phyloP scores from a whole-genome alignment of 1,284 basidiomycete genomes.

The Hypsizygus ulmarius region DNA sequence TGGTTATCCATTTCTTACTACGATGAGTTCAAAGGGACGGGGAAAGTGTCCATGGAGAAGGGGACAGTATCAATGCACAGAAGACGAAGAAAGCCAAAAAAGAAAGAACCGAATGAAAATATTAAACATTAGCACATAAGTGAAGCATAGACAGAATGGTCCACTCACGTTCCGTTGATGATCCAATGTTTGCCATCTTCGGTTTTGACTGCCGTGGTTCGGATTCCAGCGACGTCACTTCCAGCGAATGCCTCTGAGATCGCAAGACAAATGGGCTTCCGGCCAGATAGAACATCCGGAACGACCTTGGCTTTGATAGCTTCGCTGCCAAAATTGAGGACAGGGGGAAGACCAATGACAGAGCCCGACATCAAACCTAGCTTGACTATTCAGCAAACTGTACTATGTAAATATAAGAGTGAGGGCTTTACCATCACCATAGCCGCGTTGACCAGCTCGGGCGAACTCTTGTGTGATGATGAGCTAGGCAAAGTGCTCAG shows the following conservation, averaged over 20 bases:
- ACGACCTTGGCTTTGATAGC: conserved; percentile 80
- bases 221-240: conserved; percentile 84
- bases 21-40: conserved; percentile 37
- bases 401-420: background rate
- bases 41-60: conserved; percentile 2
- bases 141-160: background rate
- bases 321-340: conserved; percentile 82
- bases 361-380: conserved; percentile 64
- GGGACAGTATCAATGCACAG: background rate
- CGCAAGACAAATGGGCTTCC: conserved; percentile 81
- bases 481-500: conserved; percentile 39
- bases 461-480: conserved; percentile 84
- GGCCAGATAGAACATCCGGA: conserved; percentile 82
- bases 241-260: conserved; percentile 91
- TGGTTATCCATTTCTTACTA: conserved; percentile 41
- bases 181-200: conserved; percentile 87
- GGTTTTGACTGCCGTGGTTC: conserved; percentile 82
- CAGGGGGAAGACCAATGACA: conserved; percentile 81
- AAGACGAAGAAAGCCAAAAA: conserved; percentile 1
- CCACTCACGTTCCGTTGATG: conserved; percentile 69
- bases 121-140: background rate
- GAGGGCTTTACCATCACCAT: conserved; percentile 46
- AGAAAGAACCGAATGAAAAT: conserved; percentile 2
- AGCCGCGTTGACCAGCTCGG: conserved; percentile 77
- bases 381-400: background rate